Base-by-base conservation (phyloP, 2,329 filamentous ascomycete genomes). In the Ceratocystis variospora region DNA sequence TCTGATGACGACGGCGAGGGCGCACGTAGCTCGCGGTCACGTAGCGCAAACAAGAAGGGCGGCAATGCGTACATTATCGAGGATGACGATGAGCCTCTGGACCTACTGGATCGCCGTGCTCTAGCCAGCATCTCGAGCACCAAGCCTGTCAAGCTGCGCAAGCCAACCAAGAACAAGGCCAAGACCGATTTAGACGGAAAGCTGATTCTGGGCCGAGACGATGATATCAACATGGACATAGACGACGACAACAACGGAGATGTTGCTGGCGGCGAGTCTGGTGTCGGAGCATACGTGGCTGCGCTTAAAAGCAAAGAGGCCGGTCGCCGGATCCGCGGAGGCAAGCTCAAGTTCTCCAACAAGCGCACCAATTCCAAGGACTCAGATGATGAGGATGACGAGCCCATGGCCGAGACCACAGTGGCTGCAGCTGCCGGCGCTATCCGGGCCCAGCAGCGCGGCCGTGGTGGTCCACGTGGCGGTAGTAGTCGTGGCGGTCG, bases 121-220 rank as follows among this genome's bases (percentile, higher is more conserved):
- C 83, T 99, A 53, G 93, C 90, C 65, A 94, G 90, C 74, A 96
- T 99, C 72, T 96, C 92, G 2, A 90, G 89, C 4, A 96, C 90
- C 10, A 93, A 91, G 75, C 93, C 92, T 2, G 76, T 82, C 66
- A 87, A 85, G 73, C 76, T 82, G 70, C 83, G 83, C 73, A 80
- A 81, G 71, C 79, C 79, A 64, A 82, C 77, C 53, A 75, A 73
- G 69, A 81, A 79, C 63, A 88, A 87, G 75, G 86, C 86, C 64
- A 88, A 84, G 79, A 80, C 80, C 15, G 86, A 94, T 72, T 75
- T 87, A 62, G 89, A 95, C 73, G 90, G 90, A 69, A 94, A 92
- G 77, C 82, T 95, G 53, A 82, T 95, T 70, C 80, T 95, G 64
- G 87, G 86, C 71, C 79, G 81, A 71, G 81, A 82, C 62, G 75